These are phyloP conservation scores for Syncephalis fuscata DNA, from an alignment of 371 early-diverging fungal species.

Conservation along the genomic window DNA sequence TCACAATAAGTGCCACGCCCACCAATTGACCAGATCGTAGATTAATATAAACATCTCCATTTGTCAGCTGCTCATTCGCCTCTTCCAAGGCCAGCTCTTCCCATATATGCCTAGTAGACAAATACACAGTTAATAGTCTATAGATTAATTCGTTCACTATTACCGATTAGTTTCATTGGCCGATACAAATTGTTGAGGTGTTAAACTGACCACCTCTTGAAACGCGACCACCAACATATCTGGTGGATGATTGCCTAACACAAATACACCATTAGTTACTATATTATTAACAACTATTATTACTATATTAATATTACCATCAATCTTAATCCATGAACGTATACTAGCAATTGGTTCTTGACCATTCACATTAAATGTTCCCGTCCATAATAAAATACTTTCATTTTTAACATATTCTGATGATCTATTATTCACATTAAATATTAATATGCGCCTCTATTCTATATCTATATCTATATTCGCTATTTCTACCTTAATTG, in stretches of 20 bases:
- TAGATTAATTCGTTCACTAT: not conserved
- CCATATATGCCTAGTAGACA: conserved; percentile 9
- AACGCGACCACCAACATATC: conserved; percentile 79
- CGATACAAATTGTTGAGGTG: conserved; percentile 63
- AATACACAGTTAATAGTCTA: not conserved
- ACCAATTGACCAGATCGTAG: conserved; percentile 75
- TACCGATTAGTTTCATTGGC: conserved; percentile 46
- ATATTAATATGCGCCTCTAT: not conserved
- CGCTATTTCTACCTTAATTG: conserved; percentile 17
- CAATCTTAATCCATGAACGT: conserved; percentile 37
- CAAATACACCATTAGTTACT: not conserved
- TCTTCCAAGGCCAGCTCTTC: not conserved
- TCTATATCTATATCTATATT: conserved; percentile 9
- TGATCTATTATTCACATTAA: conserved; percentile 8
- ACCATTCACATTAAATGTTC: conserved; percentile 91
- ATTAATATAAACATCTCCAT: conserved; percentile 36
- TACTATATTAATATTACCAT: conserved; percentile 10
- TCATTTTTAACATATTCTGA: conserved; percentile 32
- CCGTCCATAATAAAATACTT: conserved; percentile 43
- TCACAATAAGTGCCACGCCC: conserved; percentile 69
- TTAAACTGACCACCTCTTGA: conserved; percentile 90
- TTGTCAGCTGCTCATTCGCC: conserved; percentile 8
- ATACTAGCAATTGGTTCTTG: conserved; percentile 40
- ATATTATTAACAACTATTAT: not conserved
- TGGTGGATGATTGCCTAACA: conserved; percentile 30